phyloP scores from a whole-genome alignment of 2,329 filamentous ascomycete genomes.

The Akanthomyces muscarius region DNA sequence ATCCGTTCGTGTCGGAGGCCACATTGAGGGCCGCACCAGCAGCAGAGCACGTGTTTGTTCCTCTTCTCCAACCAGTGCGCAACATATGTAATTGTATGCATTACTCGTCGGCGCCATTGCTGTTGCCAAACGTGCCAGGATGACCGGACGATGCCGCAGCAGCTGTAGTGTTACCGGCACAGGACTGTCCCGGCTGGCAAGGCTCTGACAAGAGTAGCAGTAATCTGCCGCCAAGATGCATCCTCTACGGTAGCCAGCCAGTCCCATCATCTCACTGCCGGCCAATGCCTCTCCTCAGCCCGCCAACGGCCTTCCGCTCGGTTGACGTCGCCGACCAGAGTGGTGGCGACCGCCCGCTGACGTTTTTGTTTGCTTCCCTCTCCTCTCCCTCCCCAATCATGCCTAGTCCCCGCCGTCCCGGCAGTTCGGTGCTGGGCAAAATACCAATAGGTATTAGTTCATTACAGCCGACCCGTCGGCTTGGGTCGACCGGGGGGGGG shows the following conservation, averaged over 20 bases:
- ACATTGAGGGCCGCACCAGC: constrained; percentile 6
- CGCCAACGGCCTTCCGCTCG: neutral
- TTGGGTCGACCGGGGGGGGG: constrained; percentile 8
- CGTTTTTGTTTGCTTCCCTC: neutral
- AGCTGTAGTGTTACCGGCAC: neutral
- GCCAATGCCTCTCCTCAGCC: neutral
- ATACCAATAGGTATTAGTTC: neutral
- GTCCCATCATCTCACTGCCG: too few species aligned
- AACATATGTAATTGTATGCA: neutral
- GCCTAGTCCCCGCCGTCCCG: neutral
- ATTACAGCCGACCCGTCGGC: constrained; percentile 11
- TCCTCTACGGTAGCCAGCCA: too few species aligned
- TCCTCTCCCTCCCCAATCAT: neutral
- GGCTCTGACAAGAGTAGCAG: neutral
- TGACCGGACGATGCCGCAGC: neutral
- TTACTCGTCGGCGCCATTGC: neutral
- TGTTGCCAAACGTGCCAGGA: neutral
- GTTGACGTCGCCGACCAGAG: neutral
- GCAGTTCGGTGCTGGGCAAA: neutral
- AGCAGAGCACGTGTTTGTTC: neutral
- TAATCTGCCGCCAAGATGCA: neutral
- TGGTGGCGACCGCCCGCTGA: neutral
- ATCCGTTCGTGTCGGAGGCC: neutral
- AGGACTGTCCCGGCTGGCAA: neutral
- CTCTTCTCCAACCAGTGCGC: neutral